Evolutionary conservation across 495 filamentous ascomycete genomes (phyloP).

Genomic region (Penicillium goetzii): DNA sequence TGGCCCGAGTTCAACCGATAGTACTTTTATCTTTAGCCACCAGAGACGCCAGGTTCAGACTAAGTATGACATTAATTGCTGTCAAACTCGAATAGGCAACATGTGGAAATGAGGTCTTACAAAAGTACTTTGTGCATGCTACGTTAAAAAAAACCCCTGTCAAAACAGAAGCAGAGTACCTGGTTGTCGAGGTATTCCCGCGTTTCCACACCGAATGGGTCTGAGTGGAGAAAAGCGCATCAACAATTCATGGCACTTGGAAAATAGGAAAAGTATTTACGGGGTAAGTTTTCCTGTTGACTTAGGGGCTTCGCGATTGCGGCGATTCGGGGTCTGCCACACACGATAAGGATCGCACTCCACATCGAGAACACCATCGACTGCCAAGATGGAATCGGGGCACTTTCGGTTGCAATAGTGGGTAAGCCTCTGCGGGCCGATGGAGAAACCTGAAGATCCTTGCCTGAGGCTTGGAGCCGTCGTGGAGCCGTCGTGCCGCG

Average conservation of each 20-base stretch:
- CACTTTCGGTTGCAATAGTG: constrained; percentile 16
- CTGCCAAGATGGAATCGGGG: constrained; percentile 12
- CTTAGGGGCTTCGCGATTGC: neutral
- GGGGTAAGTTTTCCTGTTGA: neutral
- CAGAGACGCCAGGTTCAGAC: neutral
- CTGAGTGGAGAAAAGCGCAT: neutral
- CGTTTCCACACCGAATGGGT: neutral
- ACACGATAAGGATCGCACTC: neutral
- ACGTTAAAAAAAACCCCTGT: neutral
- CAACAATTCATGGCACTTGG: neutral
- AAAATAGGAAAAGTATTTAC: neutral
- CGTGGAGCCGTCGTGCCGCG: constrained; percentile 1
- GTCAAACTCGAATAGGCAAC: neutral
- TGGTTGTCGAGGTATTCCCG: neutral
- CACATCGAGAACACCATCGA: constrained; percentile 4
- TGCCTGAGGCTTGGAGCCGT: constrained; percentile 8
- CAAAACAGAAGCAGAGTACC: neutral
- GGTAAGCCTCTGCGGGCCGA: constrained; percentile 7
- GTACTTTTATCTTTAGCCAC: neutral
- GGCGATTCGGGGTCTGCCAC: constrained; percentile 4
- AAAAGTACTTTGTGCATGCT: neutral
- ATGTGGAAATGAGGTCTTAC: constrained; percentile 1
- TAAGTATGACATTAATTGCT: neutral
- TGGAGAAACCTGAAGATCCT: constrained; percentile 23
- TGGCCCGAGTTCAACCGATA: constrained; percentile 1